Evolutionary conservation across 352 stramenopile species (phyloP).

Genomic region (Stramenopiles sp.): DNA sequence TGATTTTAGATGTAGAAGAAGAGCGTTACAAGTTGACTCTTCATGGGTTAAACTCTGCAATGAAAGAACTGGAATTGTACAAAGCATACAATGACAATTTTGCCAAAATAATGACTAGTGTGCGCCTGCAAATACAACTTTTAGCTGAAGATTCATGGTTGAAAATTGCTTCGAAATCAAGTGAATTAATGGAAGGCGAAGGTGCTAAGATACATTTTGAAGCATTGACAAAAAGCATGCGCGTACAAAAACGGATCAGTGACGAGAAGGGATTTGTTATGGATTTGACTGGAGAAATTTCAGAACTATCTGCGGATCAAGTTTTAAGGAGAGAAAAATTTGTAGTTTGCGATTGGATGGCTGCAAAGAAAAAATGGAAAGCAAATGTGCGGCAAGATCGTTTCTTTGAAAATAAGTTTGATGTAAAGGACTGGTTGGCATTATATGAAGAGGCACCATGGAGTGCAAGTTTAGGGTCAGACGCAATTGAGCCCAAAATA

Average conservation of each 20-base stretch:
- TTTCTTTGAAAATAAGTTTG: constrained; percentile 1
- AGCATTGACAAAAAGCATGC: background rate
- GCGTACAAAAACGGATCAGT: background rate
- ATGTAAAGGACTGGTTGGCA: background rate
- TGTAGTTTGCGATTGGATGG: background rate
- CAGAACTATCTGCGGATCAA: background rate
- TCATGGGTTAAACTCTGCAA: background rate
- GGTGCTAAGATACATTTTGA: background rate
- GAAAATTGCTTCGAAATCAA: background rate
- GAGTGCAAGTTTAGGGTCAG: background rate
- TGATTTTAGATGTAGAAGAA: background rate
- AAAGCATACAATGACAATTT: background rate
- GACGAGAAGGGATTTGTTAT: background rate
- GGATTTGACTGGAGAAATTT: background rate
- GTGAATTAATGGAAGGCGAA: constrained; percentile 3
- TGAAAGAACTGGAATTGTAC: background rate
- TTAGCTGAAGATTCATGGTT: background rate
- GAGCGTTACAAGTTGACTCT: background rate
- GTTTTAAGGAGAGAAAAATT: background rate
- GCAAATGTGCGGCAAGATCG: background rate
- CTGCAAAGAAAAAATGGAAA: constrained; percentile 4
- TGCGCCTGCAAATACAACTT: constrained; percentile 1
- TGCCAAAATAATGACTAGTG: background rate
- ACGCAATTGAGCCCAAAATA: background rate
- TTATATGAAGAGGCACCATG: background rate